Base-by-base conservation (phyloP, 2,329 filamentous ascomycete genomes). In the Ambrosiella xylebori region DNA sequence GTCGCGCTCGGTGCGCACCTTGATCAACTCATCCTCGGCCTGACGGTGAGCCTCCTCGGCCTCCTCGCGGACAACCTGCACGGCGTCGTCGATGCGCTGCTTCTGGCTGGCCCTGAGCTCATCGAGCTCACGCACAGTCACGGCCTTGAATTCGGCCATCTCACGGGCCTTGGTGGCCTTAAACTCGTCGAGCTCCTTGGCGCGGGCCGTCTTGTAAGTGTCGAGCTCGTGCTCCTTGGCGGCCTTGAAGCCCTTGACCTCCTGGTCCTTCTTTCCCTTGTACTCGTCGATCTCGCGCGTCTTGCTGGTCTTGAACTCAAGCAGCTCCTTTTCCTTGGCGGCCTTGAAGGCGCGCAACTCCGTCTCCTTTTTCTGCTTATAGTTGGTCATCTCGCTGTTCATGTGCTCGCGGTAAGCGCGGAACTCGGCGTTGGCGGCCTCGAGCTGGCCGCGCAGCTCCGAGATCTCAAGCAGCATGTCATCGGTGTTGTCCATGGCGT, bases 391-490 rank as follows among this genome's bases (percentile, higher is more conserved):
- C 38, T 60, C 59, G 17, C 35, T 19, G 36, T 50, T 49, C 59
- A 60, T 60, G 41, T 56, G 56, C 36, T 60, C 59, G 35, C 59
- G 56, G 15, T 55, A 57, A 1, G 51, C 59, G n/a, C 38, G 11
- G 13, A 60, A 60, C 52, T 60, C 59, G 12, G 59, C 56, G 12
- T 27, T 58, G 3, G 59, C 41, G 2, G 53, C 56, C 47, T 60
- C 59, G 8, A 60, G 51, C 17, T 60, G 59, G 40, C 41, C 59
- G 12, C 52, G 57, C 37, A 60, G 41, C n/a, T 60, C 59, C n/a
- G 56, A 57, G 27, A 60, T 57, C 36, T 60, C 59, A 4, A 60
- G 52, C n/a, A 60, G 47, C 55, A 60, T 57, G 13, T 58, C 59
- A 19, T 60, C 59, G 1, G 52, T 38, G 7, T 60, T 54, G 9